Conservation (phyloP, 2,329 filamentous ascomycete genomes). For the Alternaria brassicicola region DNA sequence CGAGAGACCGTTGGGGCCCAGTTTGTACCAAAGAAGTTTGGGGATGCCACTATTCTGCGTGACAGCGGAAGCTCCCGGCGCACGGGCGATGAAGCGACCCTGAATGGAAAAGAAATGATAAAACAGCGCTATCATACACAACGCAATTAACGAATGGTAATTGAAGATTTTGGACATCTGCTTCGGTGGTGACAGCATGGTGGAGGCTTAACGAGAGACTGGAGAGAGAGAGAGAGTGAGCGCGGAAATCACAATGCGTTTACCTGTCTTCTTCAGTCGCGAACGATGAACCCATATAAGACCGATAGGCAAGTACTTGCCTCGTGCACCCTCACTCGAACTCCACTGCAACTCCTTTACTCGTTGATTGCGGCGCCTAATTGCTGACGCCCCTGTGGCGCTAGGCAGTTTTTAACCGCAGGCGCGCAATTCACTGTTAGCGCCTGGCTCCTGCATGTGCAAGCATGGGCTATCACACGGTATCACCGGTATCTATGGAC, state of each 20-base stretch:
- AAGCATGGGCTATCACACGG: not conserved
- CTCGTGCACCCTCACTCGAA: not conserved
- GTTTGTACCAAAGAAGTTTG: slow-evolving; percentile 50
- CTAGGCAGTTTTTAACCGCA: not conserved
- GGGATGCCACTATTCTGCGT: slow-evolving; percentile 26
- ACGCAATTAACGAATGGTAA: not conserved
- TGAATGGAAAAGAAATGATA: slow-evolving; percentile 7
- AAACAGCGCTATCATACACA: slow-evolving; percentile 1
- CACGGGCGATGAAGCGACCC: not conserved
- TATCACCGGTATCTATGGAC: not conserved
- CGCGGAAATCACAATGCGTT: not conserved
- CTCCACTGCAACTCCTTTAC: not conserved
- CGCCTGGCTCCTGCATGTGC: slow-evolving; percentile 1
- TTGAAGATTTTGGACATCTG: slow-evolving; percentile 3
- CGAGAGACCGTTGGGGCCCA: slow-evolving; percentile 46
- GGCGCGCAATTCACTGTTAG: not conserved
- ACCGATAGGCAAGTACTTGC: not conserved
- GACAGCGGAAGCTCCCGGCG: not conserved
- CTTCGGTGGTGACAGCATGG: not conserved
- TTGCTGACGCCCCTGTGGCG: not conserved
- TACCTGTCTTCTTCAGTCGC: not conserved
- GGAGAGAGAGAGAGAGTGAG: not conserved
- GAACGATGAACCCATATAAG: not conserved
- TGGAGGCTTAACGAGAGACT: not conserved
- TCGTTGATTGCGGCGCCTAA: not conserved